These are phyloP conservation scores for Millerago galiae DNA, from an alignment of 805 yeast species.

Conservation along the genomic window DNA sequence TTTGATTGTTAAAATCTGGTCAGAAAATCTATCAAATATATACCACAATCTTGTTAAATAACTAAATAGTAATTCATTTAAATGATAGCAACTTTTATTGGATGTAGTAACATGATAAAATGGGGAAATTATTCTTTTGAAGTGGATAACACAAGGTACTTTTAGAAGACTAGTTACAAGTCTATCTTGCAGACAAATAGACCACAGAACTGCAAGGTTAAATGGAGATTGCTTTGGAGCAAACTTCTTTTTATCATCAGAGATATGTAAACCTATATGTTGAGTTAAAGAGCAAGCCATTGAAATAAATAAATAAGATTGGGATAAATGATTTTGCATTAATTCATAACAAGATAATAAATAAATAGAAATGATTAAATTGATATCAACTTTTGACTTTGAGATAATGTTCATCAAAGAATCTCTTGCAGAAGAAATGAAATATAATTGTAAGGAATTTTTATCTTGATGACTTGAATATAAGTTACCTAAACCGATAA, in stretches of 20 bases:
- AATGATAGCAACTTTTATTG: conserved; percentile 7
- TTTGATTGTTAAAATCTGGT: conserved; percentile 27
- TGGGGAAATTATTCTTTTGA: conserved; percentile 28
- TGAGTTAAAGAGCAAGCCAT: conserved; percentile 29
- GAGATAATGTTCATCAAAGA: conserved; percentile 16
- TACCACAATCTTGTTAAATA: conserved; percentile 25
- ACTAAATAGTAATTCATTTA: conserved; percentile 22
- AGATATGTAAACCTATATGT: conserved; percentile 24
- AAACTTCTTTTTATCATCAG: background rate
- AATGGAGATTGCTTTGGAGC: background rate
- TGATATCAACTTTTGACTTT: conserved; percentile 17
- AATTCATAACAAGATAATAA: conserved; percentile 26
- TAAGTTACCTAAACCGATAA: conserved; percentile 23
- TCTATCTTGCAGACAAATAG: conserved; percentile 27
- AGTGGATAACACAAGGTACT: conserved; percentile 29
- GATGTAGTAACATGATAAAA: conserved; percentile 19
- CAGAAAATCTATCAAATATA: conserved; percentile 27
- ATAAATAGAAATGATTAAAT: conserved; percentile 21
- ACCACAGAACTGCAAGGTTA: conserved; percentile 22
- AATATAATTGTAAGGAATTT: conserved; percentile 9
- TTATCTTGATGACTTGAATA: conserved; percentile 13
- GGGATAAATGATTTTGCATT: conserved; percentile 26
- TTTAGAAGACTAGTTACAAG: conserved; percentile 20
- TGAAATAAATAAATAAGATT: conserved; percentile 25
- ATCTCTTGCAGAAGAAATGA: conserved; percentile 24